Evolutionary conservation across 306 rosid genomes (phyloP), one percentile per base, ranked within the genome.

Genomic region (Trifolium pratense): DNA sequence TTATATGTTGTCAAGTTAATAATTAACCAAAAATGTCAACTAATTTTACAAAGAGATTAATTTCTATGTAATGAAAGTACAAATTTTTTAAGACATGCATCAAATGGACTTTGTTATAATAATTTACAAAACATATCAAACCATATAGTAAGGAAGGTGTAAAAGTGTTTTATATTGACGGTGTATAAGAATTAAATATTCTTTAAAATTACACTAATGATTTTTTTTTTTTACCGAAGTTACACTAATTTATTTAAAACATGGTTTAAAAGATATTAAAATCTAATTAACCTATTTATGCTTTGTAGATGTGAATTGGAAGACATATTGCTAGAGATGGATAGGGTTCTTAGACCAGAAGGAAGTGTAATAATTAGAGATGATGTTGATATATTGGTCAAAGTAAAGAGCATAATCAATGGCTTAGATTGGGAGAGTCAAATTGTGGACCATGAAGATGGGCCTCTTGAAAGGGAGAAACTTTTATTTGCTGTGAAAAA

Each of bases 401-500:
- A 82, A 75, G 83, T 87, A 17, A 89, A 78, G 73, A 86, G 37
- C 16, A 79, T 87, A 21, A 72, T 79, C 1, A 65, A 80, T 72
- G 82, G 78, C 55, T 76, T 90, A 90, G 83, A 90, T 2, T 92
- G 98, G 98, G 88, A 86, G 6, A 80, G 95, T 75, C 89, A 75
- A 69, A 90, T 93, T 66, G 87, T 87, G n/a, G 88, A 93, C 84
- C 88, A 87, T 75, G 96, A 93, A 90, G 86, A 89, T 74, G 97
- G 98, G 7, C 90, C 93, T 79, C 78, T 69, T 59, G 83, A 80
- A 26, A 75, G 84, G 18, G 97, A 81, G 72, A 93, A 93, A 23
- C 78, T 91, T 59, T 75, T 90, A 42, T 85, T 90, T 67, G 93
- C 86, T 12, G 92, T 93, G 45, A 93, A 93, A 48, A 93, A 87